Base-by-base conservation (phyloP, 2,329 filamentous ascomycete genomes). In the Ceratocystis colombiana region DNA sequence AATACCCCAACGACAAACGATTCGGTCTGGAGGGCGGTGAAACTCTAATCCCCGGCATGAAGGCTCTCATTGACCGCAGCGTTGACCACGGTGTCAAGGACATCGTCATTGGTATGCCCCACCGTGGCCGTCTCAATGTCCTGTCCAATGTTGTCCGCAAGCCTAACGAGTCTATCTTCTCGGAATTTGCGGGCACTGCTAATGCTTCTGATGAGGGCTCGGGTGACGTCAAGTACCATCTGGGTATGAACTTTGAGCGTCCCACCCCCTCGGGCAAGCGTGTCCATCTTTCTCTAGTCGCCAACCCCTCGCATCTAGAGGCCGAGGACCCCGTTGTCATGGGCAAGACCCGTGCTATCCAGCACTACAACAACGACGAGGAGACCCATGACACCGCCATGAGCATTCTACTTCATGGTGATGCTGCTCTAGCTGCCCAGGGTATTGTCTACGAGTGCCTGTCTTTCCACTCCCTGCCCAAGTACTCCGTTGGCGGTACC, bases 221-320 rank as follows among this genome's bases (percentile, higher is more conserved):
- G 67, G 94, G 94, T 73, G 94, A 99, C 76, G 94, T 99, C 78
- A 99, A 99, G 79, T 99, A 99, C 80, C 94, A 99, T 80, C 81
- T 99, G 73, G 94, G 94, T 75, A 99, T 99, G 94, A 99, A 99
- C 82, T 99, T 99, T 72, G 94, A 99, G 81, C 90, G 94, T 70
- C 94, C 94, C 65, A 99, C 94, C 8, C 94, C 94, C 68, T 97
- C 93, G 55, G 94, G 94, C 72, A 97, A 97, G 84, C 94, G 94
- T 70, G 94, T 99, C n/a, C 94, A 99, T 80, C 86, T 99, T 65
- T 99, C 94, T 69, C 85, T 99, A 63, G 94, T 99, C 68, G 94
- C 94, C 79, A 99, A 99, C 77, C 94, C 94, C 48, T 99, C 94
- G 66, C 94, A 99, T 82, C 80, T 99, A 73, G 94, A 99, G 79